Base-by-base conservation (phyloP, 2,329 filamentous ascomycete species). In the Arthrobotrys pseudoclavata region DNA sequence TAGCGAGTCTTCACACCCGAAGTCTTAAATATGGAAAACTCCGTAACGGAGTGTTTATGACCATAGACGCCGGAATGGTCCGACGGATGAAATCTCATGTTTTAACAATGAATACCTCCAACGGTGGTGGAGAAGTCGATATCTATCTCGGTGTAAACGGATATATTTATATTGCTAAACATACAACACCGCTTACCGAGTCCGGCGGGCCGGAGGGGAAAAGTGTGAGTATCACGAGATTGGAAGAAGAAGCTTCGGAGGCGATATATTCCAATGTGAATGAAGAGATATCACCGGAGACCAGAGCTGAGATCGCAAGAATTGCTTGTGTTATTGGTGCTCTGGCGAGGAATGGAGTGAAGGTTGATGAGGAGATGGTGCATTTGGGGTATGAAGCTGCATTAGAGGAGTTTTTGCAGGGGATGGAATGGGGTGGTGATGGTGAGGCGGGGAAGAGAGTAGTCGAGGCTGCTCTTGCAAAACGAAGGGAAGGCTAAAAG, bases 191-290 rank as follows among this genome's bases (percentile, higher is more conserved):
- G 85, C 80, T 61, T 61, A 82, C 80, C 67, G 83, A 81, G 13
- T 60, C 55, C 1, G 83, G 86, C n/a, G 83, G 84, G n/a, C 85
- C 84, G 13, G 82, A 82, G 15, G 83, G 60, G 79, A 83, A 85
- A 68, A 87, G 86, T 82, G 89, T 86, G 9, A 87, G 87, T 1
- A 92, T 97, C 82, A 97, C 93, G 66, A 89, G 92, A 80, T 88
- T 97, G 83, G 96, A 98, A 83, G 96, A 99, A 85, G 90, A 87
- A 80, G 91, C 96, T 20, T 94, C 90, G 79, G 90, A 90, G 81
- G 92, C 91, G 67, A 93, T 97, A 81, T 99, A 99, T 85, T 96
- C 92, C 69, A 96, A 92, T 83, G 94, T 97, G 85, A 99, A 99
- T 83, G 95, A 98, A 83, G 87, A 89, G 70, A 94, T 99, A 79